These are phyloP conservation scores for Cryptococcus jaspeensis DNA, from an alignment of 1,284 basidiomycete species.

Conservation along the genomic window DNA sequence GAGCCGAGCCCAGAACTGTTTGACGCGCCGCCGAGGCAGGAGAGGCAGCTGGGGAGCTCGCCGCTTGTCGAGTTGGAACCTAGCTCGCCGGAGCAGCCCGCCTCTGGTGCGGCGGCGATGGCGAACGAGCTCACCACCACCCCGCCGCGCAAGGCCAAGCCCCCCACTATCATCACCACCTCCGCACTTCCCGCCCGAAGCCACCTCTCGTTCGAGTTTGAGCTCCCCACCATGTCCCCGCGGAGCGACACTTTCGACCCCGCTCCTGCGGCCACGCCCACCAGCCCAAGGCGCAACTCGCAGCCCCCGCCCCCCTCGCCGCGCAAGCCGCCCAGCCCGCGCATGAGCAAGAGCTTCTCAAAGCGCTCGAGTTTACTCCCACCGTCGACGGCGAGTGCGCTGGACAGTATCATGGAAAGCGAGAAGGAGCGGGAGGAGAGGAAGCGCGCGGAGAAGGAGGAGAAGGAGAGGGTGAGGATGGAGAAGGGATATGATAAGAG, in stretches of 20 bases:
- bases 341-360: slow-evolving; percentile 50
- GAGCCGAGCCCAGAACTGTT: neutral
- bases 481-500: slow-evolving; percentile 40
- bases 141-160: slow-evolving; percentile 29
- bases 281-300: slow-evolving; percentile 6
- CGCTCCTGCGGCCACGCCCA: slow-evolving; percentile 16
- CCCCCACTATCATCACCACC: slow-evolving; percentile 38
- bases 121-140: neutral
- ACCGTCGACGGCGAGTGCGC: slow-evolving; percentile 41
- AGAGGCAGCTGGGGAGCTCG: too few species aligned
- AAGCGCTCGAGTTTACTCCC: slow-evolving; percentile 50
- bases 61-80: too few species aligned
- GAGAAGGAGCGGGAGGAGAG: slow-evolving; percentile 8
- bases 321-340: slow-evolving; percentile 37
- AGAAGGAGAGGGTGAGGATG: slow-evolving; percentile 9
- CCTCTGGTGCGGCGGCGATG: too few species aligned
- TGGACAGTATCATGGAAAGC: slow-evolving; percentile 34
- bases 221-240: slow-evolving; percentile 50
- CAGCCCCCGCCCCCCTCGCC: slow-evolving; percentile 33
- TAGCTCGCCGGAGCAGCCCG: too few species aligned
- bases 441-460: slow-evolving; percentile 2
- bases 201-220: slow-evolving; percentile 49
- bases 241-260: slow-evolving; percentile 51
- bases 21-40: neutral
- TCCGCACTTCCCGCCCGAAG: slow-evolving; percentile 15